Conservation (phyloP, 768 basidiomycete species). For the Lentinula detonsa region DNA sequence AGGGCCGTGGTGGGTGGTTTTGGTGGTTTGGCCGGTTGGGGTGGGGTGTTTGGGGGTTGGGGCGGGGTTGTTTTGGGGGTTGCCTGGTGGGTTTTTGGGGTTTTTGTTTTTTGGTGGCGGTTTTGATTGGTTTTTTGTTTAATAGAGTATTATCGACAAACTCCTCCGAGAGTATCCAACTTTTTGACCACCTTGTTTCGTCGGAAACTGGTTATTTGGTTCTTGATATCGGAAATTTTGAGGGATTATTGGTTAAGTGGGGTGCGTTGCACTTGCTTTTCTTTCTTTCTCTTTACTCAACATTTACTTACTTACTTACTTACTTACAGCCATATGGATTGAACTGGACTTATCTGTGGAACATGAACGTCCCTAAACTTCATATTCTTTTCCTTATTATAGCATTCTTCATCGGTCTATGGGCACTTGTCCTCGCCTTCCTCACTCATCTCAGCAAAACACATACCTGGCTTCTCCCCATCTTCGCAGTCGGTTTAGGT, state of each 20-base stretch:
- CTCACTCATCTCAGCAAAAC: conserved; percentile 87
- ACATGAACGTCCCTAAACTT: conserved; percentile 74
- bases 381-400: conserved; percentile 78
- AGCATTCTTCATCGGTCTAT: conserved; percentile 82
- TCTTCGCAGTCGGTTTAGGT: conserved; percentile 92
- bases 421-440: conserved; percentile 68
- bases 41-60: conserved; percentile 49
- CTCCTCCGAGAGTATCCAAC: conserved; percentile 95
- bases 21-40: conserved; percentile 49
- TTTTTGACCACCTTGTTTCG: conserved; percentile 88
- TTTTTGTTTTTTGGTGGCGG: too few species aligned
- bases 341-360: conserved; percentile 95
- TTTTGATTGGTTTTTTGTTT: neutral
- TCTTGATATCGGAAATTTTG: conserved; percentile 86
- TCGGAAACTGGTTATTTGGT: conserved; percentile 90
- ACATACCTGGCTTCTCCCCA: conserved; percentile 92
- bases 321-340: conserved; percentile 72
- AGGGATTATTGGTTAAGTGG: conserved; percentile 92
- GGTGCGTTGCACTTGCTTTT: conserved; percentile 50
- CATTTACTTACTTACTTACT: conserved; percentile 12
- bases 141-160: conserved; percentile 83
- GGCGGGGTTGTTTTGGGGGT: conserved; percentile 66
- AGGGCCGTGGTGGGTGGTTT: conserved; percentile 69
- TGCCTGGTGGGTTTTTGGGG: conserved; percentile 51
- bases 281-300: neutral